phyloP scores from a whole-genome alignment of 2,329 filamentous ascomycete genomes.

The Neospermospora avenae region DNA sequence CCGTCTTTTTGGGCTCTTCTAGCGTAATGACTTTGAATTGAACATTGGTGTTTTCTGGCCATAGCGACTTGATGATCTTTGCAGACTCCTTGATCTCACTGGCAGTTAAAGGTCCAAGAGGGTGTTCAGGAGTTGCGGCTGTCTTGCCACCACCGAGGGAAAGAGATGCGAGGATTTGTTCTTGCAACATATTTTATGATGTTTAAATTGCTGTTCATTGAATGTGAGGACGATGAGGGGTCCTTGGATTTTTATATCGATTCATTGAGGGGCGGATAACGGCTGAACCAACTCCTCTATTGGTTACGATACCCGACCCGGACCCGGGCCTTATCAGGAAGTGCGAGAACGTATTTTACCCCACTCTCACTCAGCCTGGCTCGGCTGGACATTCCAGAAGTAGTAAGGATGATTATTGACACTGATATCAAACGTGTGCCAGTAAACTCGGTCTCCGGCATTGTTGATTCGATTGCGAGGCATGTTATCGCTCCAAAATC shows the following conservation, averaged over 20 bases:
- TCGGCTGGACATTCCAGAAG: too few relatives aligned
- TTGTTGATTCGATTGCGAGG: too few relatives aligned
- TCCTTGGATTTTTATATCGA: not conserved
- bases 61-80: constrained; percentile 47
- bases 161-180: constrained; percentile 27
- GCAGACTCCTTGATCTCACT: constrained; percentile 53
- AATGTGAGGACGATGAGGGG: not conserved
- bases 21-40: constrained; percentile 63
- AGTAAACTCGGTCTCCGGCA: too few relatives aligned
- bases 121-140: constrained; percentile 41
- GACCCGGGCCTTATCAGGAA: too few relatives aligned
- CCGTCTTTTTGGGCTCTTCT: constrained; percentile 52
- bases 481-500: too few relatives aligned
- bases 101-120: constrained; percentile 56
- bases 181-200: constrained; percentile 23
- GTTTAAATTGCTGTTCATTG: not conserved
- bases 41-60: constrained; percentile 52
- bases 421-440: too few relatives aligned
- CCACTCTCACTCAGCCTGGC: too few relatives aligned
- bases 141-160: constrained; percentile 28
- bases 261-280: not conserved
- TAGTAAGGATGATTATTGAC: too few relatives aligned
- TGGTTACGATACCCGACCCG: too few relatives aligned
- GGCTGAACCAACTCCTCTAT: too few relatives aligned
- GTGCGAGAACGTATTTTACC: too few relatives aligned